These are phyloP conservation scores for Aleurites moluccanus DNA, from an alignment of 441 rosid species.

Conservation along the genomic window DNA sequence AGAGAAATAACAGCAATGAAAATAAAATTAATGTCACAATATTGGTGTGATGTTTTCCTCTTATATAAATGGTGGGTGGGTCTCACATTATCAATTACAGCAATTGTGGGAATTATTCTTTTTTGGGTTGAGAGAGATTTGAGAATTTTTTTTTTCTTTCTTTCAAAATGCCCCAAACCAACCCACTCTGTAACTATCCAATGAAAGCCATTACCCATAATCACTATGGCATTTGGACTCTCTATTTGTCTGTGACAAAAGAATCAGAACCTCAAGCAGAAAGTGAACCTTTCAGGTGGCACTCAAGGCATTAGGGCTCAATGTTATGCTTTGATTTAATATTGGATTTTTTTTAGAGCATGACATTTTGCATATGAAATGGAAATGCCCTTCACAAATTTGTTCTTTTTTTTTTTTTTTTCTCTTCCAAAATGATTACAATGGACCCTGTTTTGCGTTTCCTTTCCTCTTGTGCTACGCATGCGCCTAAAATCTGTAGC, in stretches of 20 bases:
- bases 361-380: neutral
- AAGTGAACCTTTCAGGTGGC: neutral
- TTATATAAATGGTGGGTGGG: neutral
- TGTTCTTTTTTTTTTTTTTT: neutral
- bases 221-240: neutral
- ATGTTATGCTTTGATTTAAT: neutral
- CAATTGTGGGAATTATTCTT: neutral
- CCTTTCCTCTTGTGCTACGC: neutral
- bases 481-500: constrained; percentile 13
- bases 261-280: neutral
- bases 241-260: neutral
- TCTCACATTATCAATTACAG: neutral
- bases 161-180: constrained; percentile 20
- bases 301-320: neutral
- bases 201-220: neutral
- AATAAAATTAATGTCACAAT: no score
- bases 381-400: neutral
- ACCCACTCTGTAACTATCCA: constrained; percentile 26
- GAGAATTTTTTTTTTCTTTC: neutral
- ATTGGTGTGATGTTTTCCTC: neutral
- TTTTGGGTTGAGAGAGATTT: neutral
- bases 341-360: neutral
- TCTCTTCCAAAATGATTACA: neutral
- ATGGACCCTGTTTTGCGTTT: neutral
- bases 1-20: no score